These are phyloP conservation scores for Heterobasidion occidentale DNA, from an alignment of 1,284 basidiomycete species.

Conservation along the genomic window DNA sequence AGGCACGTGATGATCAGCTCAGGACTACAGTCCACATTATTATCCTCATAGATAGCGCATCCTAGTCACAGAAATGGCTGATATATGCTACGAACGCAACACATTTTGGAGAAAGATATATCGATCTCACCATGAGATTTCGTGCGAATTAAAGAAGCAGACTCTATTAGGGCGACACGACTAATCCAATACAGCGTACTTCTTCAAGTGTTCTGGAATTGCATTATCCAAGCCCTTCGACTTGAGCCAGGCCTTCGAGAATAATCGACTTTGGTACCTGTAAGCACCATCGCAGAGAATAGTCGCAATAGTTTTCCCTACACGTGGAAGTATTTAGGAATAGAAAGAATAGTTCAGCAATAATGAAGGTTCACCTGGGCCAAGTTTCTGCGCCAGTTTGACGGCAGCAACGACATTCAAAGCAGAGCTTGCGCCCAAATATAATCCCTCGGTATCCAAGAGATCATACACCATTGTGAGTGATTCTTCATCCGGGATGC, in stretches of 20 bases:
- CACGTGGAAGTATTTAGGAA: slow-evolving; percentile 3
- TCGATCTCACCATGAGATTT: too few relatives aligned
- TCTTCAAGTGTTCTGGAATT: slow-evolving; percentile 81
- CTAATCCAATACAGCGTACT: slow-evolving; percentile 84
- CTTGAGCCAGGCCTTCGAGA: slow-evolving; percentile 92
- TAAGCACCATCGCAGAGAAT: slow-evolving; percentile 94
- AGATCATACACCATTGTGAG: slow-evolving; percentile 94
- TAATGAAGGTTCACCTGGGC: slow-evolving; percentile 48
- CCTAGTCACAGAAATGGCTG: too few relatives aligned
- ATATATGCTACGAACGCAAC: too few relatives aligned
- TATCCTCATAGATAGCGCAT: too few relatives aligned
- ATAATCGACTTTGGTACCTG: slow-evolving; percentile 92
- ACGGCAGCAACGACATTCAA: slow-evolving; percentile 93
- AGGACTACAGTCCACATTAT: too few relatives aligned
- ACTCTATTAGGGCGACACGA: too few relatives aligned
- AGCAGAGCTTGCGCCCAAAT: slow-evolving; percentile 94
- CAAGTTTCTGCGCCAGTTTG: slow-evolving; percentile 82
- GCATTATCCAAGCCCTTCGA: slow-evolving; percentile 74
- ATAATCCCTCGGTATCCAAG: slow-evolving; percentile 89
- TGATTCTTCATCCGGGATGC: slow-evolving; percentile 84
- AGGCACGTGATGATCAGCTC: too few relatives aligned
- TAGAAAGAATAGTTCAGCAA: not conserved
- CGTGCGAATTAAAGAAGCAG: too few relatives aligned
- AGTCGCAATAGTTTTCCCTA: slow-evolving; percentile 87
- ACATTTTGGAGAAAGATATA: too few relatives aligned